A percentile compares a stretch with the other conserved stretches of the same genome.
phyloP scores from a whole-genome alignment of 805 yeast species.

The Saturnispora zaruensis region DNA sequence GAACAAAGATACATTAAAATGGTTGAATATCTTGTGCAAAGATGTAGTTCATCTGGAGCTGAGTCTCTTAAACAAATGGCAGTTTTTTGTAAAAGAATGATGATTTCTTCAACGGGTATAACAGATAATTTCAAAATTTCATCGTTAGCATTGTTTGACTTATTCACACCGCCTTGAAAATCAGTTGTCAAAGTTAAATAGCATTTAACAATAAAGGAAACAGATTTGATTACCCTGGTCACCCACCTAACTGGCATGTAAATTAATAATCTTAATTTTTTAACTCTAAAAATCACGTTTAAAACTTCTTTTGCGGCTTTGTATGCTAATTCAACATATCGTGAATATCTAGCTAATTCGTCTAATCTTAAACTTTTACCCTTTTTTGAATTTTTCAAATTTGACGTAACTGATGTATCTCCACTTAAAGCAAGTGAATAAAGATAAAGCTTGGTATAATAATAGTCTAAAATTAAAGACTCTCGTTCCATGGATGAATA shows the following conservation, averaged over 20 bases:
- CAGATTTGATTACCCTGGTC: slow-evolving; percentile 75
- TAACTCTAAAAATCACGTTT: slow-evolving; percentile 61
- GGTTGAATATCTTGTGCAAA: slow-evolving; percentile 72
- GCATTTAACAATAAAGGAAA: slow-evolving; percentile 84
- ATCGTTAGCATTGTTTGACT: slow-evolving; percentile 8
- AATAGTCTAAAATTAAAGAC: slow-evolving; percentile 69
- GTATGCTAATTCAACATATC: slow-evolving; percentile 74
- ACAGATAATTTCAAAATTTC: slow-evolving; percentile 44
- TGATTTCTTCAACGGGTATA: slow-evolving; percentile 63
- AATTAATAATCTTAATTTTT: slow-evolving; percentile 50
- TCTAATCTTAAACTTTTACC: slow-evolving; percentile 43
- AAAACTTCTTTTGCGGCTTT: slow-evolving; percentile 76
- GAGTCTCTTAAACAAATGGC: slow-evolving; percentile 72
- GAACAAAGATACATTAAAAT: slow-evolving; percentile 68
- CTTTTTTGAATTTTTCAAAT: slow-evolving; percentile 20
- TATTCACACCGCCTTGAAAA: slow-evolving; percentile 3
- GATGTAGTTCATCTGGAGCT: slow-evolving; percentile 81
- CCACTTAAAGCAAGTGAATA: slow-evolving; percentile 72
- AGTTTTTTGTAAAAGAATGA: slow-evolving; percentile 57
- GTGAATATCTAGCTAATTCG: slow-evolving; percentile 63
- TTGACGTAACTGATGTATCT: slow-evolving; percentile 30
- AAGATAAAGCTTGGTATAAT: slow-evolving; percentile 75
- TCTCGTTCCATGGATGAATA: slow-evolving; percentile 50
- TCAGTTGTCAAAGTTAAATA: slow-evolving; percentile 50
- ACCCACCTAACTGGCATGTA: slow-evolving; percentile 94